Conservation (phyloP, 331 rosid species). For the Pyracantha coccinea region DNA sequence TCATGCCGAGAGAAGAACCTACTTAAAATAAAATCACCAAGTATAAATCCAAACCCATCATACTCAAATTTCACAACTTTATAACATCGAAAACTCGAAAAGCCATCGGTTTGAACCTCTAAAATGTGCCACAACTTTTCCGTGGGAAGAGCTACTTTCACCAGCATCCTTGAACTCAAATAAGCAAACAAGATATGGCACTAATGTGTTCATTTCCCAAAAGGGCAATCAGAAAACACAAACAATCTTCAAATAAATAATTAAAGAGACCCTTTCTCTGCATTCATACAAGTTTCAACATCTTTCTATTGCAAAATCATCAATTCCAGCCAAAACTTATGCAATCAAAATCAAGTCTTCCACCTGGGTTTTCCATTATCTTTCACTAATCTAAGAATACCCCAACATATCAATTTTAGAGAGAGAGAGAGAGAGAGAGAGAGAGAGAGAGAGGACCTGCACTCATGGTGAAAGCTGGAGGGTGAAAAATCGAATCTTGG, state of each 20-base stretch:
- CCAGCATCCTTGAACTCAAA: neutral
- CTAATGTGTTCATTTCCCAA: neutral
- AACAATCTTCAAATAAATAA: neutral
- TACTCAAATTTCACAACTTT: neutral
- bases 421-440: too few species aligned
- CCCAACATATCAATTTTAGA: too few species aligned
- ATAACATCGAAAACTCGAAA: too few species aligned
- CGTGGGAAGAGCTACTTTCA: neutral
- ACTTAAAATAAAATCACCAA: neutral
- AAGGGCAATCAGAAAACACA: neutral
- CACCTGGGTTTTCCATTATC: neutral
- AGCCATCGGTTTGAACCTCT: neutral
- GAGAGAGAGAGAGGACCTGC: constrained; percentile 21
- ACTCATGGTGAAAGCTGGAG: constrained; percentile 24
- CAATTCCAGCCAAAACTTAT: neutral
- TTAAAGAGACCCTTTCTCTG: neutral
- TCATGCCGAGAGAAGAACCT: neutral
- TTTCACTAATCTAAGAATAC: neutral
- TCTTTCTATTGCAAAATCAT: neutral
- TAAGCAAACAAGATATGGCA: neutral
- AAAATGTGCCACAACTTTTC: neutral
- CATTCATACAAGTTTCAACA: neutral
- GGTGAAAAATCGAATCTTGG: neutral
- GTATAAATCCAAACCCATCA: neutral
- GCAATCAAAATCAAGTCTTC: neutral